Conservation (phyloP, 345 rosid genomes). For the Gossypium stocksii region DNA sequence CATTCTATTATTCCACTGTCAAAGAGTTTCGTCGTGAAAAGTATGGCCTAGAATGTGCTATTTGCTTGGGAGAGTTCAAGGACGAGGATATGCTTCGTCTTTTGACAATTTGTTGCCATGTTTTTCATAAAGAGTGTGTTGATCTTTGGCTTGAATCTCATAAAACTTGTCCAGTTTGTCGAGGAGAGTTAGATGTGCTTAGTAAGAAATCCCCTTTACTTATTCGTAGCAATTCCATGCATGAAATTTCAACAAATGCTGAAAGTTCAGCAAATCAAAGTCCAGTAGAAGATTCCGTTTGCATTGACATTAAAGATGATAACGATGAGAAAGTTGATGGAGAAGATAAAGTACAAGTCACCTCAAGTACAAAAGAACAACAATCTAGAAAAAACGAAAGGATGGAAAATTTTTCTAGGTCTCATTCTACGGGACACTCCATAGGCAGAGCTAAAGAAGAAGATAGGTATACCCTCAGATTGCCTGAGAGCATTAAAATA, state of each 20-base stretch:
- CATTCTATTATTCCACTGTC: conserved; percentile 53
- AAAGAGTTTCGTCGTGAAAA: conserved; percentile 52
- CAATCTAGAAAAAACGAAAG: conserved; percentile 7
- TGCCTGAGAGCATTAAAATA: conserved; percentile 5
- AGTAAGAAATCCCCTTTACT: conserved; percentile 27
- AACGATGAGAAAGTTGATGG: conserved; percentile 16
- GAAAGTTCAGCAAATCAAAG: conserved; percentile 12
- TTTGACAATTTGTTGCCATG: conserved; percentile 66
- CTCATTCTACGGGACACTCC: background rate
- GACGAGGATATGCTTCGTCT: conserved; percentile 65
- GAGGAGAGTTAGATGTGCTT: conserved; percentile 57
- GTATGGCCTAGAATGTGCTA: conserved; percentile 71
- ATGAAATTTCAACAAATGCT: background rate
- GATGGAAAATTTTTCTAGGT: conserved; percentile 1
- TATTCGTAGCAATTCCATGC: conserved; percentile 16
- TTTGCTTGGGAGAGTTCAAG: conserved; percentile 64
- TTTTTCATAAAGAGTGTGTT: conserved; percentile 77
- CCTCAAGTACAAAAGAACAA: background rate
- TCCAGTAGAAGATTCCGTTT: conserved; percentile 22
- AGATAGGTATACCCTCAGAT: background rate
- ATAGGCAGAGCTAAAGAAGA: background rate
- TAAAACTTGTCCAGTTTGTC: conserved; percentile 84
- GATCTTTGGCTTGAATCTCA: conserved; percentile 79
- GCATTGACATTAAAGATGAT: conserved; percentile 37
- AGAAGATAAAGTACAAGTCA: conserved; percentile 15